phyloP scores from a whole-genome alignment of 108 stramenopile species.

The Cyclotella kingstonii region DNA sequence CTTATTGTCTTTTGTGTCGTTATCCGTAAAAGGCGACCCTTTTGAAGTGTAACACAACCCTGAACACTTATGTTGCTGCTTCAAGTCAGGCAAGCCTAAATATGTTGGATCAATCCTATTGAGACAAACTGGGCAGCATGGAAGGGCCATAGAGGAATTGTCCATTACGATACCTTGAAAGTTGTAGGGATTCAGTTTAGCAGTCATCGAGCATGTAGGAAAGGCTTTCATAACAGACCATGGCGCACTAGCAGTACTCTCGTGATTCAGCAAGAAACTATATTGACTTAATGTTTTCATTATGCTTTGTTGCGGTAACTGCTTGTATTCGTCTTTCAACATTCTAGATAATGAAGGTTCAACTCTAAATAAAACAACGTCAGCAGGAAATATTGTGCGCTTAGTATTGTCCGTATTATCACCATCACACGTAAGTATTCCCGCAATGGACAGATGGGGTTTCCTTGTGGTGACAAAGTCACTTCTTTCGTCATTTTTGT shows the following conservation, averaged over 20 bases:
- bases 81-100: slow-evolving; percentile 61
- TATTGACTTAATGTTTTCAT: slow-evolving; percentile 18
- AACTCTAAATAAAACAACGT: slow-evolving; percentile 44
- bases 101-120: slow-evolving; percentile 70
- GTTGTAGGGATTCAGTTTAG: not conserved
- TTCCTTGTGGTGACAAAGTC: too few relatives aligned
- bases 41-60: slow-evolving; percentile 56
- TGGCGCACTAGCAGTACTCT: slow-evolving; percentile 41
- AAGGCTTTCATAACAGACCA: slow-evolving; percentile 62
- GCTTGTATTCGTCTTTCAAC: slow-evolving; percentile 5
- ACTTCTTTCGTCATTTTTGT: not conserved
- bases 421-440: slow-evolving; percentile 1
- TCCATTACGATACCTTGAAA: slow-evolving; percentile 1
- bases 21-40: slow-evolving; percentile 51
- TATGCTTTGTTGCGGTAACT: not conserved
- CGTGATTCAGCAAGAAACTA: slow-evolving; percentile 44
- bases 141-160: slow-evolving; percentile 30
- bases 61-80: slow-evolving; percentile 61
- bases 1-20: slow-evolving; percentile 3
- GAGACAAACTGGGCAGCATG: slow-evolving; percentile 80
- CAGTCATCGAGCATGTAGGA: slow-evolving; percentile 35
- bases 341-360: not conserved
- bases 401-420: too few relatives aligned
- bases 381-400: slow-evolving; percentile 34
- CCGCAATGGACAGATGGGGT: not conserved